phyloP scores from a whole-genome alignment of 2,329 filamentous ascomycete genomes.

The Colletotrichum sp. region DNA sequence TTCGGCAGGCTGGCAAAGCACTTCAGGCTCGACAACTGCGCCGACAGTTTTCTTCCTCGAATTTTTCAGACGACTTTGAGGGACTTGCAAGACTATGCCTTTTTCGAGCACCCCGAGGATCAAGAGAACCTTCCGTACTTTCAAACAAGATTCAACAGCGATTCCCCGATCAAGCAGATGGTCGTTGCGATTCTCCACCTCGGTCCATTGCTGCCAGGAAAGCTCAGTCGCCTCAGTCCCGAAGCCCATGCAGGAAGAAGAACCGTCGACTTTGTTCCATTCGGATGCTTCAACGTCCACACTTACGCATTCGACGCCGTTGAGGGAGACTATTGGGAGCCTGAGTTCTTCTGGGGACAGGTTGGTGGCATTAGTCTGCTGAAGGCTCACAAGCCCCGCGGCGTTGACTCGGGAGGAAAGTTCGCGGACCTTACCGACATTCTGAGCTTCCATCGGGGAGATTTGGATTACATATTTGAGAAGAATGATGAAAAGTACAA shows the following conservation, averaged over 20 bases:
- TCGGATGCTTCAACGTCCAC: background rate
- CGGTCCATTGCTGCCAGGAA: background rate
- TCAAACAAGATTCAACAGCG: background rate
- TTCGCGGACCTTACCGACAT: background rate
- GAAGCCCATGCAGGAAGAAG: background rate
- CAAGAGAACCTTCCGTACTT: background rate
- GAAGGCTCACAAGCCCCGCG: background rate
- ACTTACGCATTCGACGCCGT: background rate
- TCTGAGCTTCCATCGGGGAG: background rate
- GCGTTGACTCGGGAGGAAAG: background rate
- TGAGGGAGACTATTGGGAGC: background rate
- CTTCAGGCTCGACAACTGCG: background rate
- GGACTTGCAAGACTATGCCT: background rate
- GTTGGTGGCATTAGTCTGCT: background rate
- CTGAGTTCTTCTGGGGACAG: background rate
- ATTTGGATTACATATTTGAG: background rate
- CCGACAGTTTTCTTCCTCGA: background rate
- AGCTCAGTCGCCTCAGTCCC: background rate
- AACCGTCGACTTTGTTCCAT: background rate
- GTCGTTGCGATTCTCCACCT: background rate
- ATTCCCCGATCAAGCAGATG: background rate
- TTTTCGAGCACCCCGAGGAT: background rate
- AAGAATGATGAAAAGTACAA: background rate
- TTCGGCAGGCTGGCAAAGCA: background rate
- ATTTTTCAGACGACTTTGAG: background rate